phyloP scores from a whole-genome alignment of 371 early-diverging fungal species.

The Mortierella sp. region DNA sequence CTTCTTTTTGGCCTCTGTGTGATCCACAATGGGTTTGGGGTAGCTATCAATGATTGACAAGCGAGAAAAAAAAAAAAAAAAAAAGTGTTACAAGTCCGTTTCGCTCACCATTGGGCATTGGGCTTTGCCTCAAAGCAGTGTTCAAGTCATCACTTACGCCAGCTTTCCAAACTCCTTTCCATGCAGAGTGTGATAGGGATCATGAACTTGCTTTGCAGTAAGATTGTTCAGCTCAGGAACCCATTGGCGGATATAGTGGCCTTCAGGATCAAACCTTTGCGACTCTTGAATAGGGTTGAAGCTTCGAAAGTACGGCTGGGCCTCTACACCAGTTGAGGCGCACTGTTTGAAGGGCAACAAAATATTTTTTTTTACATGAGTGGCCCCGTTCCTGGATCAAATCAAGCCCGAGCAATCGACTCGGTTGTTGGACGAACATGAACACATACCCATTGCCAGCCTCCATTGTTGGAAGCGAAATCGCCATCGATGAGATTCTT shows the following conservation, averaged over 20 bases:
- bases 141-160: conserved; percentile 52
- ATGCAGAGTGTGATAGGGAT: conserved; percentile 52
- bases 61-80: background rate
- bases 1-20: conserved; percentile 53
- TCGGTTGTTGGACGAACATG: background rate
- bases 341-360: conserved; percentile 23
- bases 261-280: conserved; percentile 64
- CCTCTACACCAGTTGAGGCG: conserved; percentile 73
- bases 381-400: background rate
- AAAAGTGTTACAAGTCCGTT: too few species aligned
- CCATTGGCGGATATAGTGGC: conserved; percentile 60
- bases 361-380: background rate
- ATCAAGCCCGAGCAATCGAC: too few species aligned
- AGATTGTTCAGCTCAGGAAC: conserved; percentile 59
- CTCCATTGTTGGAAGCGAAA: conserved; percentile 74
- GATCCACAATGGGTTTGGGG: conserved; percentile 67
- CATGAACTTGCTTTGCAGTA: conserved; percentile 49
- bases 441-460: conserved; percentile 75
- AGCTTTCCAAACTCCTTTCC: conserved; percentile 55
- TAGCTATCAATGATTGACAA: conserved; percentile 40
- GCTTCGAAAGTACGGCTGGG: conserved; percentile 74
- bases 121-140: too few species aligned
- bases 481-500: conserved; percentile 74
- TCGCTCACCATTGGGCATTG: too few species aligned
- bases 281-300: conserved; percentile 67